Conservation (phyloP, 2,329 filamentous ascomycete species). For the Fusarium sacchari region DNA sequence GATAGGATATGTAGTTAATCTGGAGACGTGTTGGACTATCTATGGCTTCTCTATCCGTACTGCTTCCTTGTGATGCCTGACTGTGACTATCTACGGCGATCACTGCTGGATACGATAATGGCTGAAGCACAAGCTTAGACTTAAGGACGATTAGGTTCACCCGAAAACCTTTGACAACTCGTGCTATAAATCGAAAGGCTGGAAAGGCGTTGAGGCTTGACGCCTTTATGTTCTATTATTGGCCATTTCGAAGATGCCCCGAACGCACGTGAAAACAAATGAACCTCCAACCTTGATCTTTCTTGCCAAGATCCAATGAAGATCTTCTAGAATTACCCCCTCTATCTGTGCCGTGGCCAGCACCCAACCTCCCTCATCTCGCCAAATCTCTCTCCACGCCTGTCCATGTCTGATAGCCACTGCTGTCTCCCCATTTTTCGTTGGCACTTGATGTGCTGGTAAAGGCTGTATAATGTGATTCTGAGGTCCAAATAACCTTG, state of each 20-base stretch:
- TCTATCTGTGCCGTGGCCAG: background rate
- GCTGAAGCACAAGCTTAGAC: background rate
- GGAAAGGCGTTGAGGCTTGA: background rate
- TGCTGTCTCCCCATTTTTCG: too few species aligned
- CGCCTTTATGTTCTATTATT: background rate
- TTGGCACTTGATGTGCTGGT: too few species aligned
- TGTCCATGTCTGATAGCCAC: background rate
- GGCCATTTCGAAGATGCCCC: background rate
- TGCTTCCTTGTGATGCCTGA: background rate
- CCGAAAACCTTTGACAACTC: background rate
- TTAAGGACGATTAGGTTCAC: background rate
- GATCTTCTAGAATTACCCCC: background rate
- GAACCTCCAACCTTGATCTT: background rate
- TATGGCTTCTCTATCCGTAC: background rate
- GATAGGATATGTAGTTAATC: slow-evolving; percentile 35
- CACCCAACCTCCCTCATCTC: background rate
- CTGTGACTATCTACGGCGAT: background rate
- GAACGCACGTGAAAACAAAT: background rate
- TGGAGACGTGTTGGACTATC: slow-evolving; percentile 22
- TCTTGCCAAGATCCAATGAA: background rate
- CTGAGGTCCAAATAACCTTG: background rate
- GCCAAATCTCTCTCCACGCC: background rate
- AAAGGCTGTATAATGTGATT: too few species aligned
- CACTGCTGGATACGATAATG: background rate
- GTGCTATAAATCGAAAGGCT: background rate